Conservation (phyloP, 495 filamentous ascomycete species). For the Penicillium macrosclerotiorum region DNA sequence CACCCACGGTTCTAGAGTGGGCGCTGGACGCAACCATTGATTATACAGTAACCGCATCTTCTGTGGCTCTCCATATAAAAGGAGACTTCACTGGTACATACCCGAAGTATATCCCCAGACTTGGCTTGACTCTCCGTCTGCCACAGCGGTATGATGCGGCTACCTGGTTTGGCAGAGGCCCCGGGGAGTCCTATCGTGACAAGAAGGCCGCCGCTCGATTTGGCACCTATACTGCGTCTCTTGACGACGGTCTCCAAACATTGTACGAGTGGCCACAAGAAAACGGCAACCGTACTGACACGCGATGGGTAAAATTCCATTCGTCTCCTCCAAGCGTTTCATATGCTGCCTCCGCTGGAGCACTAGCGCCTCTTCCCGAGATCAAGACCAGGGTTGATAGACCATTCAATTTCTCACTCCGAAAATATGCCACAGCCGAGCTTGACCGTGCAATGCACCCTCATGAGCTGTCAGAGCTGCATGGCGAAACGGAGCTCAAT, state of each 20-base stretch:
- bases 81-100: conserved; percentile 48
- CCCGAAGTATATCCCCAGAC: conserved; percentile 54
- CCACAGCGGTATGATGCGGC: conserved; percentile 34
- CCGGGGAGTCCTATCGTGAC: conserved; percentile 63
- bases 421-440: conserved; percentile 48
- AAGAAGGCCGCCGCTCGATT: conserved; percentile 53
- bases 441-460: conserved; percentile 57
- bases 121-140: conserved; percentile 53
- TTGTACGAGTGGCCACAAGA: conserved; percentile 65
- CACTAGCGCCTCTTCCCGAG: conserved; percentile 41
- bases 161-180: conserved; percentile 60
- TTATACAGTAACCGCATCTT: conserved; percentile 45
- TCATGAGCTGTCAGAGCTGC: conserved; percentile 49
- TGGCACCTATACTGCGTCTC: conserved; percentile 44
- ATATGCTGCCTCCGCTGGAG: not conserved
- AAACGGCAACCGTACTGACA: conserved; percentile 59
- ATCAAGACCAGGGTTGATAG: conserved; percentile 24
- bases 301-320: conserved; percentile 52
- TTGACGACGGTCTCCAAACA: conserved; percentile 49
- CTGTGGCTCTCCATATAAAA: conserved; percentile 37
- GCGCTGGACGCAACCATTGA: conserved; percentile 42
- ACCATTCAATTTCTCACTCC: conserved; percentile 54
- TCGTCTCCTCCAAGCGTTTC: conserved; percentile 20
- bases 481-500: conserved; percentile 54
- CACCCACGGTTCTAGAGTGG: conserved; percentile 55